Evolutionary conservation across 1,284 basidiomycete species (phyloP), one percentile per base, ranked within the genome.

Genomic region (Trametes polyzona): DNA sequence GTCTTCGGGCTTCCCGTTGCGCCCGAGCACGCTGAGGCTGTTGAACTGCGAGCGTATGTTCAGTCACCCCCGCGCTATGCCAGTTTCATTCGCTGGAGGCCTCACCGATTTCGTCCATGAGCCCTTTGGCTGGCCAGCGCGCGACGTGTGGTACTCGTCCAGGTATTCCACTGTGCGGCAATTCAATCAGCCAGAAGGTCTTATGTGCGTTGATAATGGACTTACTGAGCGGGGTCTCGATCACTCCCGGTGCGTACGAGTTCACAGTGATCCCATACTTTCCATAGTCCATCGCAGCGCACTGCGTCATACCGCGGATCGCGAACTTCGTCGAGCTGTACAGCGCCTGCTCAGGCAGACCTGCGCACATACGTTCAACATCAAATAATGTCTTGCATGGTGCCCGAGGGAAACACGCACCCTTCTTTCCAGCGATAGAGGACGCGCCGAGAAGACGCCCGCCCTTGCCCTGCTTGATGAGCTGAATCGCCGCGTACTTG

Each of bases 31-130:
- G 30, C 47, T 60, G 6, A 24, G 29, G 47, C 48, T 59, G 37
- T 52, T 44, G 41, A 57, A 49, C 57, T 58, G 29, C 9, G 19
- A 24, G 2, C 21, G 24, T 16, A 6, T 26, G 4, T 21, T 11
- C 14, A 23, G 32, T 17, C n/a, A 27, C 4, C 7, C 3, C 5
- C 5, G 10, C 5, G 19, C 14, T 12, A 29, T 3, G 10, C 4
- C 5, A 1, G 4, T 16, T 4, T 7, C 2, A 17, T 16, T 4
- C 8, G 27, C 8, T 23, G n/a, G 21, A 19, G 3, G 3, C 29
- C 53, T 33, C 79, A 82, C 65, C 74, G 80, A 51, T 78, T 80
- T 63, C 75, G 79, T 62, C 80, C 79, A 49, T 69, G 64, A 27
- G 66, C 82, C 14, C 62, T 75, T 41, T 78, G 80, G 78, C 68